Base-by-base conservation (phyloP, 2,329 filamentous ascomycete species). In the Colletotrichum filicis region DNA sequence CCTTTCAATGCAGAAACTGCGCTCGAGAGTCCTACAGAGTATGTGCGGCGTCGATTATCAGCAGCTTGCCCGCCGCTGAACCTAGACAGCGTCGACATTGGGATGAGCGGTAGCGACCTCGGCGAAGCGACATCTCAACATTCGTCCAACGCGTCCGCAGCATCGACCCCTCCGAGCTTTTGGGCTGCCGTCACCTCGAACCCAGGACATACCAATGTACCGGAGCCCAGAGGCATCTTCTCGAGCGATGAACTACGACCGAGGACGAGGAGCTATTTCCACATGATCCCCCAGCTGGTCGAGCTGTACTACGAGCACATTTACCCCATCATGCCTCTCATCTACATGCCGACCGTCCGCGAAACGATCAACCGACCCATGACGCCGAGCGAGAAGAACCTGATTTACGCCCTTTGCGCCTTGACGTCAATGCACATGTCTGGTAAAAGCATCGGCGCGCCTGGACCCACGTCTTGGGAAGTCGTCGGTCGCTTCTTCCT, bases 321-420 rank as follows among this genome's bases (percentile, higher is more conserved):
- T 66, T 92, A 92, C 75, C 89, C 90, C n/a, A 90, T 90, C 65
- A 90, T 91, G 83, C 90, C 90, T 1, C 85, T 92, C 4, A 80
- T 92, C 8, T 87, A 91, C 66, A 89, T 89, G 78, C 88, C 90
- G 57, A 84, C 84, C 9, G 83, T 90, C 58, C 83, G 86, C 58
- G 84, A 83, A 75, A 88, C 89, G 78, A 87, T 81, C 78, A 82
- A 74, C 81, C 84, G 82, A 12, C 78, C 79, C 19, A 79, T 85
- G 72, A 77, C 80, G 32, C 79, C 78, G 59, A 80, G 80, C 14
- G 84, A 86, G 60, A 83, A 83, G 76, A 86, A 84, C 74, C 81
- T 85, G 16, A 80, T 88, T 37, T 90, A 91, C 73, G 87, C 90
- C 5, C 88, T 92, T 66, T 91, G 89, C 77, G 85, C 90, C 62